Evolutionary conservation across 805 yeast genomes (phyloP).

Genomic region (Wickerhamiella cacticola): DNA sequence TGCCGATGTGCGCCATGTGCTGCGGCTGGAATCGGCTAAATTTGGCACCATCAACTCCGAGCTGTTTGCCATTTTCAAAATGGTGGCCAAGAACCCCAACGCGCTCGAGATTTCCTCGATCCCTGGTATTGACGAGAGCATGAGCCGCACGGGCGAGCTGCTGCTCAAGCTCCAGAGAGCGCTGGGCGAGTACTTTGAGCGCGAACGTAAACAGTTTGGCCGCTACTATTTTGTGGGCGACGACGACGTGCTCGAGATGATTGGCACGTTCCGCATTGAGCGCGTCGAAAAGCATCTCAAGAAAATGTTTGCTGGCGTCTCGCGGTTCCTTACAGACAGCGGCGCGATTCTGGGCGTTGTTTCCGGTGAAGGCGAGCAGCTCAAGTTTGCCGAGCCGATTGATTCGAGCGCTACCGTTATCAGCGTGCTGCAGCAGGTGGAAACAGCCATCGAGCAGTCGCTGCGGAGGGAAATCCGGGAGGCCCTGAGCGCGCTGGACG

Average conservation of each 20-base stretch:
- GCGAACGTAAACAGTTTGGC: conserved; percentile 64
- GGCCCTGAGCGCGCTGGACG: conserved; percentile 27
- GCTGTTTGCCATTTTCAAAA: conserved; percentile 40
- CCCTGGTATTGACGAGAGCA: conserved; percentile 35
- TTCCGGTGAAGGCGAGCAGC: conserved; percentile 56
- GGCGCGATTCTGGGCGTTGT: conserved; percentile 35
- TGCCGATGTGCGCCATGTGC: conserved; percentile 44
- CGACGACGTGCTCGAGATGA: conserved; percentile 72
- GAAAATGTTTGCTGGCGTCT: conserved; percentile 62
- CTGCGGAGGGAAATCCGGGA: conserved; percentile 31
- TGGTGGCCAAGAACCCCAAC: conserved; percentile 36
- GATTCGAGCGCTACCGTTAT: conserved; percentile 35
- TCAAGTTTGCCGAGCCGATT: conserved; percentile 33
- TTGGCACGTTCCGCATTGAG: conserved; percentile 42
- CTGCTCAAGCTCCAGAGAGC: conserved; percentile 50
- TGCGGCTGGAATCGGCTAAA: conserved; percentile 59
- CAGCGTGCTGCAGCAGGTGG: conserved; percentile 55
- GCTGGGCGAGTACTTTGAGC: conserved; percentile 64
- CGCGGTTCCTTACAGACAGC: conserved; percentile 32
- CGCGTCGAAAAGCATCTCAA: conserved; percentile 46
- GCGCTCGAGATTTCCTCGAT: conserved; percentile 46
- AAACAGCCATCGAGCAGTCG: conserved; percentile 39
- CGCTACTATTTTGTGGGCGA: conserved; percentile 82
- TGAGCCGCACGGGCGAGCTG: conserved; percentile 45
- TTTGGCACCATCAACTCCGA: conserved; percentile 55